Conservation (phyloP, 345 rosid species). For the Melaleuca alternifolia region DNA sequence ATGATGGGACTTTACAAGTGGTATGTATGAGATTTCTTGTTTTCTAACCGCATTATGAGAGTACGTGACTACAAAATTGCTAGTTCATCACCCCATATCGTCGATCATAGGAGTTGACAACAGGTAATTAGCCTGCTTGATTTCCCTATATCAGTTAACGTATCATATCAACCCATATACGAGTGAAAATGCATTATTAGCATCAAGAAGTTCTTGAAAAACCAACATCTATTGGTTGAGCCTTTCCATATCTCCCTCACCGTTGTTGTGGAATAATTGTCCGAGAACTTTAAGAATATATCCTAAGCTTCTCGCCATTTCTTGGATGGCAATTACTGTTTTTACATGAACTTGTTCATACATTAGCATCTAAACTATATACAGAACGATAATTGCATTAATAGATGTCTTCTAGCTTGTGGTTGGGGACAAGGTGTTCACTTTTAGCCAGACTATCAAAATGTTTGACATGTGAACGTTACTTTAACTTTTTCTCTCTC, state of each 20-base stretch:
- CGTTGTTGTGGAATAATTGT: neutral
- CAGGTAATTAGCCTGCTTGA: neutral
- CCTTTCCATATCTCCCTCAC: neutral
- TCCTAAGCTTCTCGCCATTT: neutral
- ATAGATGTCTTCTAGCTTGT: neutral
- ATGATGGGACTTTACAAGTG: slow-evolving; percentile 31
- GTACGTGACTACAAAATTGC: neutral
- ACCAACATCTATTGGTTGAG: neutral
- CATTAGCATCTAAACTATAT: neutral
- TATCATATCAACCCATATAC: neutral
- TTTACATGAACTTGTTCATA: neutral
- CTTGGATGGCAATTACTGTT: neutral
- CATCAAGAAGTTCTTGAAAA: neutral
- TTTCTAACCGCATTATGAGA: neutral
- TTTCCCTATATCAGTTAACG: neutral
- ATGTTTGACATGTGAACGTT: neutral
- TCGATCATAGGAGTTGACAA: neutral
- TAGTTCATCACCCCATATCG: neutral
- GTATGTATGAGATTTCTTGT: slow-evolving; percentile 13
- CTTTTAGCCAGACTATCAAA: neutral
- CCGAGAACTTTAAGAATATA: neutral
- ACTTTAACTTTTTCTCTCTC: neutral
- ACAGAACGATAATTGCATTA: neutral
- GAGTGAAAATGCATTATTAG: neutral
- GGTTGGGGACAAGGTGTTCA: neutral